phyloP scores from a whole-genome alignment of 306 rosid species.

The Sicyos baderoa region DNA sequence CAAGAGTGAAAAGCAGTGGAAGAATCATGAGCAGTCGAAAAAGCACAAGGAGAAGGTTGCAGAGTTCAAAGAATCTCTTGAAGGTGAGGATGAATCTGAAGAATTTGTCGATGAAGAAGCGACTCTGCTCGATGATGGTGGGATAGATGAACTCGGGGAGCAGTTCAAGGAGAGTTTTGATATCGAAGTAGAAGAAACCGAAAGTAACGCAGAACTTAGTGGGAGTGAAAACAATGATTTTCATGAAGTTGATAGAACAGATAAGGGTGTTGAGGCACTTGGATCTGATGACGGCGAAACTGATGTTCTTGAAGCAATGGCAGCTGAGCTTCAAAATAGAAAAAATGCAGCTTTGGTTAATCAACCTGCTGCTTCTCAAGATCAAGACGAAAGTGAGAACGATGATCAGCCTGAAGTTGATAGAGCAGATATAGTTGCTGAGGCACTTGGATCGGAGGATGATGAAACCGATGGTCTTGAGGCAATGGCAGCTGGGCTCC shows the following conservation, averaged over 20 bases:
- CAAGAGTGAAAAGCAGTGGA: constrained; percentile 99
- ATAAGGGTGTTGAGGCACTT: constrained; percentile 18
- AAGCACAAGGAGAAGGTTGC: constrained; percentile 89
- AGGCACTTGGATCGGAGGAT: constrained; percentile 18
- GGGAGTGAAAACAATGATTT: constrained; percentile 25
- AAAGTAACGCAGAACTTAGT: constrained; percentile 28
- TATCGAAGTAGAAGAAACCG: constrained; percentile 30
- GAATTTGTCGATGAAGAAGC: constrained; percentile 25
- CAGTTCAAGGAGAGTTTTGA: constrained; percentile 24
- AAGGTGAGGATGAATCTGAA: constrained; percentile 33
- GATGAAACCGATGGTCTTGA: constrained; percentile 38
- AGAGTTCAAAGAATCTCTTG: constrained; percentile 50
- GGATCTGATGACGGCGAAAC: constrained; percentile 22
- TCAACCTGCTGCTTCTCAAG: constrained; percentile 24
- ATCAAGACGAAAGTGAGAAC: constrained; percentile 35
- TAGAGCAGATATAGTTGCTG: constrained; percentile 4
- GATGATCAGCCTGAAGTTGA: constrained; percentile 17
- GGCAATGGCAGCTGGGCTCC: constrained; percentile 59
- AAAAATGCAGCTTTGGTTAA: constrained; percentile 27
- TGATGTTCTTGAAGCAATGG: constrained; percentile 58
- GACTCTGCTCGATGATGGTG: constrained; percentile 25
- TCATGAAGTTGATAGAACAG: not conserved
- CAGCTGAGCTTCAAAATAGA: constrained; percentile 45
- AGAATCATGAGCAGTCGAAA: constrained; percentile 93
- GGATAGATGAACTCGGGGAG: constrained; percentile 21